Evolutionary conservation across 164 flowering plant genomes (phyloP).

Genomic region (Houttuynia cordata): DNA sequence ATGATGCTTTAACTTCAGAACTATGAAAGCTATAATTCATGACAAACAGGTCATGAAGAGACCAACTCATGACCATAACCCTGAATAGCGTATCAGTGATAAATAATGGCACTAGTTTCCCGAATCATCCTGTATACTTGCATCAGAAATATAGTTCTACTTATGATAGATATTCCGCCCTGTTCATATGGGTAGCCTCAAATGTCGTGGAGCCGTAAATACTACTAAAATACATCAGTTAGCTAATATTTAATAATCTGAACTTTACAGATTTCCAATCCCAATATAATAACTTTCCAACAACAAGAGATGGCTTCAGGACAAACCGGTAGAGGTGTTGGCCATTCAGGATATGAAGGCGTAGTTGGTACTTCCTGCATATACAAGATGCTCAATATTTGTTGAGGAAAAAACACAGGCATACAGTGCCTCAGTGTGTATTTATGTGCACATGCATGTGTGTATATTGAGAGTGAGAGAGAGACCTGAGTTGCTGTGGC

Average conservation of each 20-base stretch:
- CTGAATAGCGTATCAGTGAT: no score
- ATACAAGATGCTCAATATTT: constrained; percentile 1
- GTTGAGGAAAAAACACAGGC: no score
- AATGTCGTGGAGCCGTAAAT: no score
- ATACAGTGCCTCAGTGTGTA: not conserved
- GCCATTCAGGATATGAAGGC: constrained; percentile 54
- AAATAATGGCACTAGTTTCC: no score
- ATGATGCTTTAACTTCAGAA: not conserved
- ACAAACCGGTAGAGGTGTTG: constrained; percentile 70
- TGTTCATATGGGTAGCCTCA: no score
- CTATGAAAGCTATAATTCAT: no score
- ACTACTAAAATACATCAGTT: no score
- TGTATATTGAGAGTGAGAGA: not conserved
- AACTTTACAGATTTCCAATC: not conserved
- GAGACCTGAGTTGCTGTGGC: constrained; percentile 12
- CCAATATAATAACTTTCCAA: not conserved
- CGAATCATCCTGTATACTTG: no score
- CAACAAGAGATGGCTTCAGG: not conserved
- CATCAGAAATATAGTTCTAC: no score
- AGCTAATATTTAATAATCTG: not conserved
- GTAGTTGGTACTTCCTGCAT: constrained; percentile 15
- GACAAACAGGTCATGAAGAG: not conserved
- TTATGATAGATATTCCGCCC: no score
- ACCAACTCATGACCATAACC: not conserved
- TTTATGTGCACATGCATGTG: no score